Evolutionary conservation across 2,329 filamentous ascomycete species (phyloP), one percentile per base, ranked within the genome.

Genomic region (Pezicula neosporulosa): DNA sequence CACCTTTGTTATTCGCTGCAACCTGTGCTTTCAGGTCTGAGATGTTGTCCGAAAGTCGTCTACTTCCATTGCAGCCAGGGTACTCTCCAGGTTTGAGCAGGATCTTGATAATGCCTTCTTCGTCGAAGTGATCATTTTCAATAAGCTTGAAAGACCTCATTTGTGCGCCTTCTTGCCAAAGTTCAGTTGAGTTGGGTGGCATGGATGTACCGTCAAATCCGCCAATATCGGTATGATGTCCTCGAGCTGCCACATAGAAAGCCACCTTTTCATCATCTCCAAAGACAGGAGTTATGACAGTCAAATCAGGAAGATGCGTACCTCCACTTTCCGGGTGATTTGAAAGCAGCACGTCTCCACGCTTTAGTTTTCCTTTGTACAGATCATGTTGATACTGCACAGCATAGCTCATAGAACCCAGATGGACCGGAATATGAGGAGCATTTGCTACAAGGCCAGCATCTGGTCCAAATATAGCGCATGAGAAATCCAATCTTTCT

Each of bases 1-100:
- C 91, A 91, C 9, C 89, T 89, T 60, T 89, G 90, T 57, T 84
- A 63, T 94, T 93, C 6, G 89, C 89, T 0, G 89, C 88, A 15
- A 92, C 85, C 64, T 93, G 89, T 0, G 89, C 89, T 66, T 91
- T 90, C 42, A 94, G 76, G 63, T 94, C 89, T 52, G 89, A 90
- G 57, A 94, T 75, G 64, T 93, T 94, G 68, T 94, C 89, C 3
- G 80, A 82, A 1, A 93, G 74, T 62, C 87, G 89, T 33, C 89
- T 75, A 0, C 89, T 90, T 2, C 89, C 89, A 42, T 80, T 84
- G 70, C 88, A 92, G 1, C 86, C 89, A 0, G 85, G 83, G 57
- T 86, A 82, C 58, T 85, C 74, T 0, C 86, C 86, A 0, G 89
- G 89, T 56, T 90, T 85, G 19, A 83, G 75, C 48, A 87, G 81